Evolutionary conservation across 768 basidiomycete genomes (phyloP), one percentile per base, ranked within the genome.

Genomic region (Pulveroboletus sp.): DNA sequence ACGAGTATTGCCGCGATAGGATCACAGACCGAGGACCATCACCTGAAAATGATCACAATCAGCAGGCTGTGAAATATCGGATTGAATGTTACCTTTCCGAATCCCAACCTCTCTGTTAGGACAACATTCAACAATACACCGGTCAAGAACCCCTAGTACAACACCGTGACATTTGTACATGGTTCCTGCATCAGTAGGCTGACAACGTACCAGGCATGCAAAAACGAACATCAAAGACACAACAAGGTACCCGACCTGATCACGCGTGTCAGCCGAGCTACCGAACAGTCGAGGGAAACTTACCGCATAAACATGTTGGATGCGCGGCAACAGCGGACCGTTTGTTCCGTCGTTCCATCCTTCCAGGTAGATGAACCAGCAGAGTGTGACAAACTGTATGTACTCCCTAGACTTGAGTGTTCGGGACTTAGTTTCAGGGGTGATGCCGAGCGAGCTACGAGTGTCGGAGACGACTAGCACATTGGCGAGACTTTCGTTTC

Each of bases 261-360:
- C 27, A 27, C 23, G 10, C 24, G 29, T 6, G 16, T 37, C 3
- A 20, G 17, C 27, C 12, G 27, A 11, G 27, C 24, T 10, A 21
- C 13, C 27, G 8, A 29, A 7, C 3, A 0, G 13, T 27, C 31
- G 12, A 31, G 14, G 25, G 8, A 5, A 4, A 41, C 67, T n/a
- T 56, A 77, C 78, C 57, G 70, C 69, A 60, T 78, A 79, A 60
- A 78, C 75, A 7, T 66, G 63, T 61, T 87, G 87, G 41, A 92
- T 82, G 12, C 81, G 74, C 2, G 87, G 89, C 6, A 92, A 66
- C 19, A 93, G 66, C 1, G 90, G 87, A 2, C 90, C 90, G 14
- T 80, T 79, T 0, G 82, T 76, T 12, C 82, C 84, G 63, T 90
- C 89, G 58, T 85, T 88, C 87, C 87, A 91, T 14, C 90, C 90